Conservation (phyloP, 805 yeast genomes). For the Ogataea saltuana region DNA sequence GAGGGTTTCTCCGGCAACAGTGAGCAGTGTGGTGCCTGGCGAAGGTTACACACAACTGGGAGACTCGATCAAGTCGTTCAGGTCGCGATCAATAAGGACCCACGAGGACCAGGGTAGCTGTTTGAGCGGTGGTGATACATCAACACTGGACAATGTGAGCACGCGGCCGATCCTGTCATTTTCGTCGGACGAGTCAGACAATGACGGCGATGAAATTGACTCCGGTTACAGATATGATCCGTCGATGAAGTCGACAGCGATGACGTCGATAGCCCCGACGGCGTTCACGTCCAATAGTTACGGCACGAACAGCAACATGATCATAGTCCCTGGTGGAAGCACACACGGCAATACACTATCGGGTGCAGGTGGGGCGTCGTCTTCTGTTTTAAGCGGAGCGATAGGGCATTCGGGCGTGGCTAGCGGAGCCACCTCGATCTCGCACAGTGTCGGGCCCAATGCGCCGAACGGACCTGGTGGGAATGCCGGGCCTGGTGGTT, state of each 20-base stretch:
- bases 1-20: too few species aligned
- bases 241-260: conserved; percentile 46
- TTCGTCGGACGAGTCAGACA: conserved; percentile 33
- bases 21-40: too few species aligned
- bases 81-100: neutral
- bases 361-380: conserved; percentile 6
- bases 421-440: conserved; percentile 13
- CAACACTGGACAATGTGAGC: conserved; percentile 40
- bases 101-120: conserved; percentile 20
- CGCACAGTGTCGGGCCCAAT: conserved; percentile 7
- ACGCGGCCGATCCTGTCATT: conserved; percentile 51
- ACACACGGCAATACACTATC: conserved; percentile 4
- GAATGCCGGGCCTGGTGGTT: conserved; percentile 7
- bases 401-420: conserved; percentile 7
- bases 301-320: conserved; percentile 19
- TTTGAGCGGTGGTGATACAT: conserved; percentile 21
- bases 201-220: conserved; percentile 21
- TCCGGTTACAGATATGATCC: conserved; percentile 21
- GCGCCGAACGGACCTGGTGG: neutral
- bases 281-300: conserved; percentile 22
- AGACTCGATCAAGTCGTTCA: neutral
- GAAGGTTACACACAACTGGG: neutral
- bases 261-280: conserved; percentile 50
- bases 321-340: conserved; percentile 26
- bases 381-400: conserved; percentile 6